phyloP scores from a whole-genome alignment of 805 yeast genomes.

The Kodamaea sagamina region DNA sequence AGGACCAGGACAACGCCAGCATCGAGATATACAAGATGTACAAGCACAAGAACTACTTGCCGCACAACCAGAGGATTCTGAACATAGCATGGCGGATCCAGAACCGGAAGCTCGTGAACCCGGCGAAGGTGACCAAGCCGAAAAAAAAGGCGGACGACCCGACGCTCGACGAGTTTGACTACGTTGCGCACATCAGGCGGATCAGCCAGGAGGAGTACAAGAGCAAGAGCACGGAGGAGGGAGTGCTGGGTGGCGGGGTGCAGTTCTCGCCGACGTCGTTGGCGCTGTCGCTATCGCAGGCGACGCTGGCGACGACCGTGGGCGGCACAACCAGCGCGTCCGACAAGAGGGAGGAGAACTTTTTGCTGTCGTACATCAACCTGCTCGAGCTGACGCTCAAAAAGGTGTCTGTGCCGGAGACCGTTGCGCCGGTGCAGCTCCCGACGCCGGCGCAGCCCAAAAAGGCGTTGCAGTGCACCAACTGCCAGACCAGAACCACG shows the following conservation, averaged over 20 bases:
- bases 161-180: conserved; percentile 43
- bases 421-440: not conserved
- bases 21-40: conserved; percentile 44
- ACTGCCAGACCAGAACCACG: conserved; percentile 46
- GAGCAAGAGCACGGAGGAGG: conserved; percentile 10
- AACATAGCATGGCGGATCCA: conserved; percentile 50
- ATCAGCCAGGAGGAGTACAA: conserved; percentile 41
- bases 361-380: conserved; percentile 40
- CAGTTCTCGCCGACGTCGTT: not conserved
- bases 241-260: no score
- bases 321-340: conserved; percentile 8
- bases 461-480: conserved; percentile 38
- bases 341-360: conserved; percentile 23
- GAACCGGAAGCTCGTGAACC: conserved; percentile 31
- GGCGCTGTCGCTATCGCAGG: conserved; percentile 10
- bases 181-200: conserved; percentile 46
- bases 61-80: conserved; percentile 43
- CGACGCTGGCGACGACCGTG: not conserved
- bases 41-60: conserved; percentile 41
- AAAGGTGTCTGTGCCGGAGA: conserved; percentile 16
- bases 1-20: conserved; percentile 39
- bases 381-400: conserved; percentile 40
- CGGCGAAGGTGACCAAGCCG: conserved; percentile 8
- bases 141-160: conserved; percentile 24
- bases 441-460: conserved; percentile 14